A percentile compares a stretch with the other conserved stretches of the same genome.
Conservation (phyloP, 2,329 filamentous ascomycete genomes). For the Sporothrix globosa region DNA sequence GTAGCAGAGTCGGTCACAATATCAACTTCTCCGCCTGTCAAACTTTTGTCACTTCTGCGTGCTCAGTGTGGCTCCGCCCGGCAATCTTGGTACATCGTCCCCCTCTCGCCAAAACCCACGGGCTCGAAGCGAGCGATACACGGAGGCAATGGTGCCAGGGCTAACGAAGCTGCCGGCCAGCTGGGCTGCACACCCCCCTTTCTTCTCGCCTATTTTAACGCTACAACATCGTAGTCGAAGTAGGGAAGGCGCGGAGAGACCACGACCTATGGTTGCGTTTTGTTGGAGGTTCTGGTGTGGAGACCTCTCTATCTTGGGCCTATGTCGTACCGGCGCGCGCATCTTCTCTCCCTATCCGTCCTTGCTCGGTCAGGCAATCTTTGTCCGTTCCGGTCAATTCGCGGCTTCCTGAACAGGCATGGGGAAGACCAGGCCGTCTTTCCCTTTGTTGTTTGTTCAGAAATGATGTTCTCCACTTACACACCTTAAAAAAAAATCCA, state of each 20-base stretch:
- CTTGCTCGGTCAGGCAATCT: slow-evolving; percentile 5
- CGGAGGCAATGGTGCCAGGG: slow-evolving; percentile 16
- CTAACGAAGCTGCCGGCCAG: not conserved
- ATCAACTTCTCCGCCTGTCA: not conserved
- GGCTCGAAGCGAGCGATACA: slow-evolving; percentile 20
- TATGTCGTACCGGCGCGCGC: not conserved
- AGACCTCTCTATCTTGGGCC: slow-evolving; percentile 5
- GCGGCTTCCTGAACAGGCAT: slow-evolving; percentile 1
- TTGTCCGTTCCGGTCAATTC: slow-evolving; percentile 10
- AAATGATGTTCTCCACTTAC: slow-evolving; percentile 14
- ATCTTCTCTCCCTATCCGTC: slow-evolving; percentile 23
- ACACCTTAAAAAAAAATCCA: not conserved
- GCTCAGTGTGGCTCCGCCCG: not conserved
- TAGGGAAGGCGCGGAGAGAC: not conserved
- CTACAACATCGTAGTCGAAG: not conserved
- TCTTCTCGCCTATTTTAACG: slow-evolving; percentile 17
- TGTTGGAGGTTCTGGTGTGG: not conserved
- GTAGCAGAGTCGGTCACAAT: not conserved
- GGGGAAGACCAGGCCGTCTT: not conserved
- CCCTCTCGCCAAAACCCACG: slow-evolving; percentile 10
- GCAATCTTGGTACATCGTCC: not conserved
- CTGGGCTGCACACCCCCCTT: slow-evolving; percentile 4
- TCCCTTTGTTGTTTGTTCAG: not conserved
- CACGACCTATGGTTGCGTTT: not conserved
- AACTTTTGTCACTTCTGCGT: too few species aligned